Percentiles rank a stretch among this genome's conserved stretches.
phyloP scores from a whole-genome alignment of 495 filamentous ascomycete genomes.

The Aspergillus affinis region DNA sequence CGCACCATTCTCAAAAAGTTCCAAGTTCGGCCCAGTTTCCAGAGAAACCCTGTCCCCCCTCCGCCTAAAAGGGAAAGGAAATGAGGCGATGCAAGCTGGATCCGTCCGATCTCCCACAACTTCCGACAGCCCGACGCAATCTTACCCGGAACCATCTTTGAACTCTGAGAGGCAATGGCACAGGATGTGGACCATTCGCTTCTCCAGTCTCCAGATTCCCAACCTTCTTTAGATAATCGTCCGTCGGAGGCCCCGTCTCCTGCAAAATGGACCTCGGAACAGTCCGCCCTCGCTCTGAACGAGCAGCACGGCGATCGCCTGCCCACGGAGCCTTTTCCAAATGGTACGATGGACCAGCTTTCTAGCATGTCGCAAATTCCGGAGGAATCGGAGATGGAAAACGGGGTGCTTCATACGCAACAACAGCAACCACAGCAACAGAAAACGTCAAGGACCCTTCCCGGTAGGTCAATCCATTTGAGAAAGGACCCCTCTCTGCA shows the following conservation, averaged over 20 bases:
- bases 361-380: conserved; percentile 20
- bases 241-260: conserved; percentile 23
- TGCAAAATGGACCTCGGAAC: conserved; percentile 17
- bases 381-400: conserved; percentile 20
- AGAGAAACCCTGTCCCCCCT: conserved; percentile 8
- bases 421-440: conserved; percentile 13
- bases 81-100: conserved; percentile 31
- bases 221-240: conserved; percentile 11
- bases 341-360: conserved; percentile 24
- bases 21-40: conserved; percentile 4
- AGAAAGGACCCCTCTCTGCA: background rate
- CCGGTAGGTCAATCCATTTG: background rate
- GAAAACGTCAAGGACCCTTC: conserved; percentile 28
- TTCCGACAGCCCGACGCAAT: conserved; percentile 26
- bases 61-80: conserved; percentile 11
- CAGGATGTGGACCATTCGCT: conserved; percentile 29
- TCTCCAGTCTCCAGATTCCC: conserved; percentile 16
- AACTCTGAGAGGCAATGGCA: conserved; percentile 32
- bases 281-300: conserved; percentile 10
- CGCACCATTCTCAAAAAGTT: background rate
- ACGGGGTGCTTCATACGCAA: conserved; percentile 14
- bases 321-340: conserved; percentile 18
- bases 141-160: conserved; percentile 21
- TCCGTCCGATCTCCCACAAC: conserved; percentile 15
- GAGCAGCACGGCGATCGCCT: conserved; percentile 27